Evolutionary conservation across 768 basidiomycete species (phyloP).

Genomic region (Podaxis mareebaensis): DNA sequence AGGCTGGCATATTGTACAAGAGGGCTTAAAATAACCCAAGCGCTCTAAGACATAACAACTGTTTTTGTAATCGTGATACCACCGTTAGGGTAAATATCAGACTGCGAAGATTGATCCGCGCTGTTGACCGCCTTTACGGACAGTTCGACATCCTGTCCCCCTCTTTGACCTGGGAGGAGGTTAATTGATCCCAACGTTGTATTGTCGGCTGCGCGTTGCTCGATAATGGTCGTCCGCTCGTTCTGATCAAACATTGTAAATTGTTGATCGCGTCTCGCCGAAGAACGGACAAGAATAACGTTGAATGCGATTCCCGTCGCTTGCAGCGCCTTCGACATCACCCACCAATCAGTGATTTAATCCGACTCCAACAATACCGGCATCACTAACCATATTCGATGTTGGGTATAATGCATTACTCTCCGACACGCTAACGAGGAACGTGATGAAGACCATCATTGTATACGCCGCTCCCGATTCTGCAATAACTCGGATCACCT

Average conservation of each 20-base stretch:
- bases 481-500: constrained; percentile 7
- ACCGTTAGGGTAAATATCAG: not conserved
- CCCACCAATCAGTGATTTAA: no score
- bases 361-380: not conserved
- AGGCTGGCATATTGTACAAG: no score
- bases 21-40: no score
- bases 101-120: not conserved
- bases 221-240: not conserved
- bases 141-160: not conserved
- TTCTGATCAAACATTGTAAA: constrained; percentile 8
- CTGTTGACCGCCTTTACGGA: not conserved
- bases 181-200: not conserved
- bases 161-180: not conserved
- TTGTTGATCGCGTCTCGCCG: constrained; percentile 11
- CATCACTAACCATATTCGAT: constrained; percentile 9
- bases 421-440: not conserved
- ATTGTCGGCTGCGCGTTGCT: not conserved
- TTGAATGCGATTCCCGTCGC: constrained; percentile 15
- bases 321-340: constrained; percentile 2
- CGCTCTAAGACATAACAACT: not conserved
- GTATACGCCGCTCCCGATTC: constrained; percentile 10
- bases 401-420: constrained; percentile 13
- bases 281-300: constrained; percentile 16
- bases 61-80: constrained; percentile 3
- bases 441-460: constrained; percentile 6